phyloP scores from a whole-genome alignment of 768 basidiomycete species.

The Rhizopogon vinicolor region DNA sequence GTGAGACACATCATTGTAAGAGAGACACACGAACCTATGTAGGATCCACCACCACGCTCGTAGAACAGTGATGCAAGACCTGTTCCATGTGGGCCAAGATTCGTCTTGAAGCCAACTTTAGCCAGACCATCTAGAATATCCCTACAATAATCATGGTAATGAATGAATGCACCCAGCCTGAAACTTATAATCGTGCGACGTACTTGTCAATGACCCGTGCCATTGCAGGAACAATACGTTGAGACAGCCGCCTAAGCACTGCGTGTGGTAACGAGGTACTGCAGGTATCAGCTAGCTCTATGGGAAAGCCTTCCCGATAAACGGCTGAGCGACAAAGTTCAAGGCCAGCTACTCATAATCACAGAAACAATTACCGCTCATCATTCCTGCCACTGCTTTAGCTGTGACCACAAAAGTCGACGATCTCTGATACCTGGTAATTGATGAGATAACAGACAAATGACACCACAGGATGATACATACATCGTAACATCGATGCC shows the following conservation, averaged over 20 bases:
- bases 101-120: slow-evolving; percentile 33
- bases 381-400: background rate
- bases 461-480: background rate
- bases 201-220: slow-evolving; percentile 23
- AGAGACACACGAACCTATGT: slow-evolving; percentile 26
- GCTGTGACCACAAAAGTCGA: slow-evolving; percentile 18
- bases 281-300: slow-evolving; percentile 18
- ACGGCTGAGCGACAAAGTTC: slow-evolving; percentile 2
- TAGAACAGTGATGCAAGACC: slow-evolving; percentile 27
- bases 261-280: slow-evolving; percentile 13
- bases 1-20: background rate
- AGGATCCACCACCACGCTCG: slow-evolving; percentile 33
- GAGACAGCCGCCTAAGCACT: slow-evolving; percentile 11
- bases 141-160: slow-evolving; percentile 14
- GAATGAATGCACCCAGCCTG: background rate
- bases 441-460: slow-evolving; percentile 1
- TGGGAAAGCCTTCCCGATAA: slow-evolving; percentile 18
- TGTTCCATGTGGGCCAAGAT: slow-evolving; percentile 28
- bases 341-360: background rate
- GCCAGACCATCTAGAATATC: slow-evolving; percentile 32
- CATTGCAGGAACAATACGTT: slow-evolving; percentile 11
- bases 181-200: background rate
- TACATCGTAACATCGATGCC: slow-evolving; percentile 28
- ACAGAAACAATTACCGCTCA: slow-evolving; percentile 1
- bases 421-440: slow-evolving; percentile 19